Conservation (phyloP, 129 eudicot genomes). For the Flaveria brownii region DNA sequence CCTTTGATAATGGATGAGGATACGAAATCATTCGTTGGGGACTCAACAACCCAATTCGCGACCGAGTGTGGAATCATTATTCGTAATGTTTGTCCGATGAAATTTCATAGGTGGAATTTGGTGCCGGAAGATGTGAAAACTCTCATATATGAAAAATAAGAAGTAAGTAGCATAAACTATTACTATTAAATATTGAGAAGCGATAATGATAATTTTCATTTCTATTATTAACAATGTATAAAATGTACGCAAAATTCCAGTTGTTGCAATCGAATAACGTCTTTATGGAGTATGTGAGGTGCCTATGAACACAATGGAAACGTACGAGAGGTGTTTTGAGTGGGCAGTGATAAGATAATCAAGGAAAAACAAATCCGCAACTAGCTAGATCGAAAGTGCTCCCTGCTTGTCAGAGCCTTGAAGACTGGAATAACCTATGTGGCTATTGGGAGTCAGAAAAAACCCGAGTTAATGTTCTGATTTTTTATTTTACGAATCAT, state of each 20-base stretch:
- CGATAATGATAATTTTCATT: not conserved
- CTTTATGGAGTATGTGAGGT: not conserved
- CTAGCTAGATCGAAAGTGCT: not conserved
- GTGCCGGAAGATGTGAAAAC: not conserved
- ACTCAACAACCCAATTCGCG: not conserved
- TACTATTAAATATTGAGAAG: not conserved
- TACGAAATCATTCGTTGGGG: not conserved
- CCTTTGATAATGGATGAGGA: too few relatives aligned
- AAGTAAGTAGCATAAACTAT: not conserved
- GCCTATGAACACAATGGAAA: not conserved
- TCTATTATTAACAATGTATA: not conserved
- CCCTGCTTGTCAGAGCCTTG: not conserved
- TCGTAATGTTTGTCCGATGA: not conserved
- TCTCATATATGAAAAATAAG: too few relatives aligned
- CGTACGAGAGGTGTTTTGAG: not conserved
- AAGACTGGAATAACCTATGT: not conserved
- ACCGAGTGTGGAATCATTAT: not conserved
- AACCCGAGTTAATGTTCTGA: too few relatives aligned
- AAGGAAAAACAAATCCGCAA: not conserved
- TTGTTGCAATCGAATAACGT: not conserved
- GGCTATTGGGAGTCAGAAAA: too few relatives aligned
- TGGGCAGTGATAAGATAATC: not conserved
- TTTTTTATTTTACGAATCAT: too few relatives aligned
- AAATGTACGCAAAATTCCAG: not conserved
- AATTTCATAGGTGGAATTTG: not conserved